Base-by-base conservation (phyloP, 2,329 filamentous ascomycete genomes). In the Colletotrichum theobromicola region DNA sequence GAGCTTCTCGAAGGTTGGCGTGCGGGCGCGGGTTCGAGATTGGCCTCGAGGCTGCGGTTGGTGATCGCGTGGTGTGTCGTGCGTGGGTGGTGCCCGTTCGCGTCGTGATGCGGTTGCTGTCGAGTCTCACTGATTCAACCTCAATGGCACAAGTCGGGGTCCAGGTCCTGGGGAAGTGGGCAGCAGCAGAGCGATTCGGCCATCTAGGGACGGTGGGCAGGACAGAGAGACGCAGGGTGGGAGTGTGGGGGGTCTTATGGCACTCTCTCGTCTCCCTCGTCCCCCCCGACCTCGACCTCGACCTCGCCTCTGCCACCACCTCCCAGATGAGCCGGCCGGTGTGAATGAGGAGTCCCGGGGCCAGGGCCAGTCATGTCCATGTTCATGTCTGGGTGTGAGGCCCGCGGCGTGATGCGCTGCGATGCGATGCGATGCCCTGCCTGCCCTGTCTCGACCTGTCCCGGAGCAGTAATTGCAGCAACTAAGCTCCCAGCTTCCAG, bases 161-260 rank as follows among this genome's bases (percentile, higher is more conserved):
- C 65, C 53, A 60, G 30, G 50, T 60, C 5, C 55, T 74, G 72
- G 72, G 72, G 68, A 74, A 74, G 68, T 72, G 72, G 62, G 57
- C 62, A 42, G 55, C 24, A 35, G 67, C 50, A 61, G 4, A 70
- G 34, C 70, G 66, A 64, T 50, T 74, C 58, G 67, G 34, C 32
- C 65, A 53, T 57, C 70, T 35, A 50, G 30, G 60, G 46, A 16
- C 16, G 28, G 50, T 50, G 21, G 24, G 24, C 16, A 53, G 34
- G 61, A 55, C 12, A 66, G 55, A 35, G 10, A 63, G 55, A 53
- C 53, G 30, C 65, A 37, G 67, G 53, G 67, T 71, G 37, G 53
- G 61, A 65, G 42, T 67, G 68, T 71, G 72, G 68, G 68, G 72
- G 68, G 72, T 72, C 72, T 74, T 74, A 72, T 74, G 71, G 58